These are phyloP conservation scores for Aphanomyces euteiches DNA, from an alignment of 352 stramenopile species.

Conservation along the genomic window DNA sequence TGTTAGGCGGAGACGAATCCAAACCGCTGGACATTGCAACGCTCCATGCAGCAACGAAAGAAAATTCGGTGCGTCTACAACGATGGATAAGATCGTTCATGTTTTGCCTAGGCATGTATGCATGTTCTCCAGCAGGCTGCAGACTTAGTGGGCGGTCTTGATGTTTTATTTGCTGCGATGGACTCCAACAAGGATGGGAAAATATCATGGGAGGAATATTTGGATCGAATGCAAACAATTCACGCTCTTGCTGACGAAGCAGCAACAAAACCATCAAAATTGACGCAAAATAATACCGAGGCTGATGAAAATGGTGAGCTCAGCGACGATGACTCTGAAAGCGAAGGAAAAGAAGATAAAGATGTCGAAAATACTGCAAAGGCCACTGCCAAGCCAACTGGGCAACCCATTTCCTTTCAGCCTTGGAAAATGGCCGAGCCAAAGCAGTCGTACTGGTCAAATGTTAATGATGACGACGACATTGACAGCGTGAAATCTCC, in stretches of 20 bases:
- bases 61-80: background rate
- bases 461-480: background rate
- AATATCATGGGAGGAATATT: constrained; percentile 57
- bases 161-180: constrained; percentile 46
- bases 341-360: constrained; percentile 9
- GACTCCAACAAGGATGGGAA: constrained; percentile 48
- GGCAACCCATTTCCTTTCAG: background rate
- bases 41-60: constrained; percentile 36
- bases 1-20: constrained; percentile 40
- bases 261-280: constrained; percentile 4
- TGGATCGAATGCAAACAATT: constrained; percentile 48
- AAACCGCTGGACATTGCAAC: constrained; percentile 36
- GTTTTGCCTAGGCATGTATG: constrained; percentile 3
- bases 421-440: too few relatives aligned
- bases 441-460: background rate
- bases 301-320: constrained; percentile 24
- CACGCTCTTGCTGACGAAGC: constrained; percentile 41
- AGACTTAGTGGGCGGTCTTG: constrained; percentile 42
- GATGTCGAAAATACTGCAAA: background rate
- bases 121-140: constrained; percentile 43
- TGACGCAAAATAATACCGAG: background rate
- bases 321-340: background rate
- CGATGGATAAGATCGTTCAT: background rate
- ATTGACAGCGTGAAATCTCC: background rate
- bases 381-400: background rate